phyloP scores from a whole-genome alignment of 352 stramenopile species.

The Phytopythium boreale region DNA sequence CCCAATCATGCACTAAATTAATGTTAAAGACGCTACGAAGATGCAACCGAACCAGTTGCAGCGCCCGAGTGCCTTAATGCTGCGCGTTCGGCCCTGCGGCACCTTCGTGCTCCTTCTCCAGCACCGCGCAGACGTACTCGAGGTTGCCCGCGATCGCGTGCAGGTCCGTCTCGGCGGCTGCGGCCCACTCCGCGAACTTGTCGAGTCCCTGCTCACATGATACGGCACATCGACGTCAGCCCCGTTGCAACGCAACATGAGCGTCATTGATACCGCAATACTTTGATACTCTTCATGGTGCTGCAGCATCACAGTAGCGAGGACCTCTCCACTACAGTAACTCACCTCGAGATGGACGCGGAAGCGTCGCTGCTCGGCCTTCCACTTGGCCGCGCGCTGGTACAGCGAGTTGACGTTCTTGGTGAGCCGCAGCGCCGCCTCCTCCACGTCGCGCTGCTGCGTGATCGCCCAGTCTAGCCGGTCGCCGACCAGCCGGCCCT shows the following conservation, averaged over 20 bases:
- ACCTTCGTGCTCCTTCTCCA: slow-evolving; percentile 47
- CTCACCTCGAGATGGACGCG: slow-evolving; percentile 36
- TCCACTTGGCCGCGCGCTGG: slow-evolving; percentile 62
- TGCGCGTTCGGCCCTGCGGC: slow-evolving; percentile 11
- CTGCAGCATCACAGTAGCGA: not conserved
- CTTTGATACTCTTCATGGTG: not conserved
- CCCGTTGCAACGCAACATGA: not conserved
- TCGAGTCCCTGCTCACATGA: slow-evolving; percentile 32
- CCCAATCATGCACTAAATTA: not conserved
- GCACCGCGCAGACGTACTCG: slow-evolving; percentile 64
- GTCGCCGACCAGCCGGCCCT: slow-evolving; percentile 36
- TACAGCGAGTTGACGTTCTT: slow-evolving; percentile 61
- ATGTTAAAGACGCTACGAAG: not conserved
- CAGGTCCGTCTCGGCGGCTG: slow-evolving; percentile 39
- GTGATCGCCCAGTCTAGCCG: slow-evolving; percentile 48
- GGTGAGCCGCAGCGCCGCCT: slow-evolving; percentile 51
- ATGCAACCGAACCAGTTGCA: not conserved
- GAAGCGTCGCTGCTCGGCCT: slow-evolving; percentile 63
- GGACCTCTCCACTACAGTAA: not conserved
- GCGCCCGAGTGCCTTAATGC: not conserved
- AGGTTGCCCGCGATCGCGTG: slow-evolving; percentile 57
- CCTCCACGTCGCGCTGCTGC: slow-evolving; percentile 54
- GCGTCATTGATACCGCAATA: not conserved
- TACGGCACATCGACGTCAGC: not conserved
- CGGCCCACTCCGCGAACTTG: slow-evolving; percentile 56